Percentiles rank a stretch among this genome's conserved stretches.
Evolutionary conservation across 495 filamentous ascomycete species (phyloP).

Genomic region (Penicillium malachiteum): DNA sequence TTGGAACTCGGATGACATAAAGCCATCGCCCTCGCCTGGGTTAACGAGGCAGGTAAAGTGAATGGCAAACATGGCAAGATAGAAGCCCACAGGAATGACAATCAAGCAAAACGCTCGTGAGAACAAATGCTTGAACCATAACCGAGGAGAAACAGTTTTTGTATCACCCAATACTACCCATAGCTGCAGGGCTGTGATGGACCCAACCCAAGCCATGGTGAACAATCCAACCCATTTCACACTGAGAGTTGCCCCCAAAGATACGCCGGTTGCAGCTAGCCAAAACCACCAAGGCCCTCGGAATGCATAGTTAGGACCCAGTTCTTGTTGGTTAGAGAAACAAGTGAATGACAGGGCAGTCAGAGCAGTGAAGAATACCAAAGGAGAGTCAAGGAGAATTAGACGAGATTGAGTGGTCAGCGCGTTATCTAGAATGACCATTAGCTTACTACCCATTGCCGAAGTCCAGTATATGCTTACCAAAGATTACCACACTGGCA

Average conservation of each 20-base stretch:
- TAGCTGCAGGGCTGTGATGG: conserved; percentile 83
- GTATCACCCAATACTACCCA: conserved; percentile 92
- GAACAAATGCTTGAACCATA: conserved; percentile 94
- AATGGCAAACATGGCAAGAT: conserved; percentile 92
- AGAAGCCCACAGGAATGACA: conserved; percentile 83
- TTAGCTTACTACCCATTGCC: conserved; percentile 12
- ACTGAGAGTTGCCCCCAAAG: conserved; percentile 86
- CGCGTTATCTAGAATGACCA: conserved; percentile 70
- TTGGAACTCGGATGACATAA: conserved; percentile 99
- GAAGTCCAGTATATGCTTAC: conserved; percentile 42
- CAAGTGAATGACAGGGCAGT: conserved; percentile 88
- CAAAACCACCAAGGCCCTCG: conserved; percentile 95
- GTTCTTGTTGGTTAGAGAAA: conserved; percentile 96
- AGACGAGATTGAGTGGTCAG: conserved; percentile 91
- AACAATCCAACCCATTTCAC: conserved; percentile 99
- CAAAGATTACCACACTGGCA: conserved; percentile 83
- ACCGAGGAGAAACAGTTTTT: conserved; percentile 76
- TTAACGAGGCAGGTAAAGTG: conserved; percentile 92
- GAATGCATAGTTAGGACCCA: conserved; percentile 85
- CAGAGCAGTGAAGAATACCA: conserved; percentile 90
- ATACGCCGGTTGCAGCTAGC: conserved; percentile 82
- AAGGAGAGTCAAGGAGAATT: conserved; percentile 92
- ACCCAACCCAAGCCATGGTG: conserved; percentile 97
- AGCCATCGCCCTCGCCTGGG: conserved; percentile 95
- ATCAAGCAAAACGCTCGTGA: conserved; percentile 91